Conservation (phyloP, 2,329 filamentous ascomycete species). For the Colletotrichum musae region DNA sequence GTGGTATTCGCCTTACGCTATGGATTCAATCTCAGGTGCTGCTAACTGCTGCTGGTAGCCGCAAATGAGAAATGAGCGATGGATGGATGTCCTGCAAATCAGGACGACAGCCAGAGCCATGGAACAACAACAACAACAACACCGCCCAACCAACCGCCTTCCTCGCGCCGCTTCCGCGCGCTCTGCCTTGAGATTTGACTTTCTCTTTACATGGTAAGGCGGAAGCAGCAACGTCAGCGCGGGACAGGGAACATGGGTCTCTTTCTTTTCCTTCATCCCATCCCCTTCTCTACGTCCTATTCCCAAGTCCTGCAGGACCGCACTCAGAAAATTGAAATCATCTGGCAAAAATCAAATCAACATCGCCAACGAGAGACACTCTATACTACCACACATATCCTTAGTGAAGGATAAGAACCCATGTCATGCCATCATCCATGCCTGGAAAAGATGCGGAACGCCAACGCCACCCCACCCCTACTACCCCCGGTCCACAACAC, state of each 20-base stretch:
- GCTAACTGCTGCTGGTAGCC: not conserved
- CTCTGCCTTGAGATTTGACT: too few species aligned
- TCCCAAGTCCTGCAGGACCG: not conserved
- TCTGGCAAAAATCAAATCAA: not conserved
- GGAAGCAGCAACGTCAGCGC: not conserved
- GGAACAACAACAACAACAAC: slow-evolving; percentile 1
- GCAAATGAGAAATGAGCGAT: slow-evolving; percentile 19
- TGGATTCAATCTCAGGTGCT: too few species aligned
- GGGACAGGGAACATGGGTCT: slow-evolving; percentile 18
- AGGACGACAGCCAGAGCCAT: slow-evolving; percentile 19
- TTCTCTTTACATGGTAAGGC: not conserved
- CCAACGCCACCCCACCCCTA: slow-evolving; percentile 7
- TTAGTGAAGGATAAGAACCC: not conserved
- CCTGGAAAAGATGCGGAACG: slow-evolving; percentile 19
- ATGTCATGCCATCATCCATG: slow-evolving; percentile 7
- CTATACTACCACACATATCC: too few species aligned
- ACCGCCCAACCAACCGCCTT: not conserved
- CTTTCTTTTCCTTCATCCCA: not conserved
- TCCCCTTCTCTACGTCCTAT: not conserved
- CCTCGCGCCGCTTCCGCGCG: too few species aligned
- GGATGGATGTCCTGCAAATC: slow-evolving; percentile 17
- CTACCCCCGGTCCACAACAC: not conserved
- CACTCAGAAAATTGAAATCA: not conserved
- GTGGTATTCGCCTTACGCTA: too few species aligned
- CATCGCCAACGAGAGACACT: not conserved